Base-by-base conservation (phyloP, 2,329 filamentous ascomycete genomes). In the Aspergillus eucalypticola region DNA sequence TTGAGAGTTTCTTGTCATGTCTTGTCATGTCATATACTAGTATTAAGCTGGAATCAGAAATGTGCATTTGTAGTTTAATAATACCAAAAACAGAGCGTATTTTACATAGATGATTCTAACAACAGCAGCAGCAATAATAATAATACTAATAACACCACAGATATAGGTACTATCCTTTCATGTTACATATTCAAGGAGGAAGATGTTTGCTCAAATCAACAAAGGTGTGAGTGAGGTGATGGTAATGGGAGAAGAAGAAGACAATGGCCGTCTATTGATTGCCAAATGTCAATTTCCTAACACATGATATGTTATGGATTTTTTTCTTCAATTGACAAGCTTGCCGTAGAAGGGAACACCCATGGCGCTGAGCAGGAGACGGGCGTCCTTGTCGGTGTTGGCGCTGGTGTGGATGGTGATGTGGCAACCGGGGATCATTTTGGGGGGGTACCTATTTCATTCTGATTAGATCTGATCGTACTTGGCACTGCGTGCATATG, bases 271-370 rank as follows among this genome's bases (percentile, higher is more conserved):
- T 50, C 46, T 32, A 32, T 50, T 29, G 27, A 17, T 15, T 35
- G 32, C 11, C 46, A 2, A 32, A 29, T 29, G 27, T 2, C 46
- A 35, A 21, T 29, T 29, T 11, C 46, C 2, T 32, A 17, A 29
- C 25, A 23, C 25, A 32, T 27, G 13, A 52, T 3, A 10, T 41
- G 17, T 23, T 19, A 52, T n/a, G 46, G 1, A 2, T 25, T 13
- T 61, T 64, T 79, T 44, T 23, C 21, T 13, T 44, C 21, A 86
- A 62, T 86, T 78, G 56, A 83, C 74, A 54, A 89, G 79, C 76
- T 92, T 91, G 70, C 92, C 92, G 69, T 90, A 86, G 76, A 96
- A 96, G 0, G 93, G 92, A 64, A 95, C 78, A 32, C 91, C 91
- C 61, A 93, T 78, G 11, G 88, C 81, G 69, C 85, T 84, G 59